These are phyloP conservation scores for Kluyveromyces wickerhamii DNA, from an alignment of 805 yeast genomes.

Conservation along the genomic window DNA sequence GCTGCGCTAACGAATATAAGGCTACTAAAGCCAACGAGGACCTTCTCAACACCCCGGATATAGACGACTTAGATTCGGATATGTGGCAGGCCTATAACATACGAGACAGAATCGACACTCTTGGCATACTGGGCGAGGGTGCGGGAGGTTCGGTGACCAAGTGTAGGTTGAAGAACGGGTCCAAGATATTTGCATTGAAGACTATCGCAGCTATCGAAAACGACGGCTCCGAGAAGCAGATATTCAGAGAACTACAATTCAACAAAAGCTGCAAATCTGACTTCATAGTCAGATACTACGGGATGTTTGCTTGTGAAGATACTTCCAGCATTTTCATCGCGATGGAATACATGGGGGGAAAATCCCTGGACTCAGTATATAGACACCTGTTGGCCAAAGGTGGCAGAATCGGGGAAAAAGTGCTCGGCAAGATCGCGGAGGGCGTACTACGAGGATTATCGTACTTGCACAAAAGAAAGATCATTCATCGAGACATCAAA, in stretches of 20 bases:
- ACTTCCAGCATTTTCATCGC: constrained; percentile 82
- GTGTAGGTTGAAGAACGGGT: constrained; percentile 54
- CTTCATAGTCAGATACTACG: constrained; percentile 85
- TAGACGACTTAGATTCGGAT: constrained; percentile 55
- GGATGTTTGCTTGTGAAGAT: constrained; percentile 74
- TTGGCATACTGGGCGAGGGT: constrained; percentile 84
- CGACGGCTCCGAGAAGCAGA: constrained; percentile 80
- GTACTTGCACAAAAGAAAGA: constrained; percentile 77
- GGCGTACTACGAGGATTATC: constrained; percentile 78
- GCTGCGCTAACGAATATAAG: background rate
- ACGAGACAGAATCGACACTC: constrained; percentile 52
- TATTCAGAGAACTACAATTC: constrained; percentile 82
- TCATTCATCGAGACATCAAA: constrained; percentile 92
- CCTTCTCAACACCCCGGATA: constrained; percentile 27
- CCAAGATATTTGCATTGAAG: constrained; percentile 73
- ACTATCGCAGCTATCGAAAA: constrained; percentile 37
- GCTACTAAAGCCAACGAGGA: constrained; percentile 1
- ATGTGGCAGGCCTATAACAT: constrained; percentile 59
- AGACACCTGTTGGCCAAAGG: constrained; percentile 63
- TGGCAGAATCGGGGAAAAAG: constrained; percentile 88
- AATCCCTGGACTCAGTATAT: constrained; percentile 85
- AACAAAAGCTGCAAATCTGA: constrained; percentile 76
- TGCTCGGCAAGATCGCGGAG: constrained; percentile 83
- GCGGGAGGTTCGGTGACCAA: constrained; percentile 86
- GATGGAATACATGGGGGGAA: constrained; percentile 97